These are phyloP conservation scores for Rhinocladiella similis DNA, from an alignment of 2,329 filamentous ascomycete genomes.

Conservation along the genomic window DNA sequence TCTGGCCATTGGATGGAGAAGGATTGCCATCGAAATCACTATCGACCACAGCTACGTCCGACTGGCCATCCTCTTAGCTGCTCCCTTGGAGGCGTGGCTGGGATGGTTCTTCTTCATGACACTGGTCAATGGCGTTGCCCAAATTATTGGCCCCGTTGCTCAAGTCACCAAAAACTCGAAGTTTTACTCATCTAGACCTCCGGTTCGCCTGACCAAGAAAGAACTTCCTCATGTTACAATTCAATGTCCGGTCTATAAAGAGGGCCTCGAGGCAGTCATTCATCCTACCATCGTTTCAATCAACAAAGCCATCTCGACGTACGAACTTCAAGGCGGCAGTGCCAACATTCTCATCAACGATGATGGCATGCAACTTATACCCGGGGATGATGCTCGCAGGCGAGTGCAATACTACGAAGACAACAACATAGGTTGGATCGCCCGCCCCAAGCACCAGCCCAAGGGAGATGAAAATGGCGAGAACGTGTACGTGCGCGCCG, in stretches of 20 bases:
- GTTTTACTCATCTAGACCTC: slow-evolving; percentile 40
- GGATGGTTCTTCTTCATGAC: slow-evolving; percentile 52
- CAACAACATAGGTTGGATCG: slow-evolving; percentile 53
- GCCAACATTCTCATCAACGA: slow-evolving; percentile 43
- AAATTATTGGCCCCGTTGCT: slow-evolving; percentile 44
- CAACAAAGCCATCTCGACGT: slow-evolving; percentile 60
- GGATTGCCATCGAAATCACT: slow-evolving; percentile 44
- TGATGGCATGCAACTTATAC: slow-evolving; percentile 41
- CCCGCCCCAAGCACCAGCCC: slow-evolving; percentile 52
- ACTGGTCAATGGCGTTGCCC: slow-evolving; percentile 41
- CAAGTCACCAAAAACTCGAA: slow-evolving; percentile 46
- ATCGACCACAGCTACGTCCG: slow-evolving; percentile 56
- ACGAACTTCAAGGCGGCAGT: slow-evolving; percentile 52
- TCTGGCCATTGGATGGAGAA: slow-evolving; percentile 50
- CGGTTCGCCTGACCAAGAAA: slow-evolving; percentile 28
- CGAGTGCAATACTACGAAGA: slow-evolving; percentile 52
- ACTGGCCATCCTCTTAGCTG: slow-evolving; percentile 52
- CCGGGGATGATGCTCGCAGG: slow-evolving; percentile 44
- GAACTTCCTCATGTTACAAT: slow-evolving; percentile 62
- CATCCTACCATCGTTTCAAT: slow-evolving; percentile 57
- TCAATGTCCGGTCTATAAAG: slow-evolving; percentile 86
- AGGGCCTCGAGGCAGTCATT: slow-evolving; percentile 71
- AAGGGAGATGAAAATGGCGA: slow-evolving; percentile 34
- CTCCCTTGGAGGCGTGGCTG: slow-evolving; percentile 61
- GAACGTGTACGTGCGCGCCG: slow-evolving; percentile 42